These are phyloP conservation scores for Plantago rigida DNA, from an alignment of 305 asterid species.

Conservation along the genomic window DNA sequence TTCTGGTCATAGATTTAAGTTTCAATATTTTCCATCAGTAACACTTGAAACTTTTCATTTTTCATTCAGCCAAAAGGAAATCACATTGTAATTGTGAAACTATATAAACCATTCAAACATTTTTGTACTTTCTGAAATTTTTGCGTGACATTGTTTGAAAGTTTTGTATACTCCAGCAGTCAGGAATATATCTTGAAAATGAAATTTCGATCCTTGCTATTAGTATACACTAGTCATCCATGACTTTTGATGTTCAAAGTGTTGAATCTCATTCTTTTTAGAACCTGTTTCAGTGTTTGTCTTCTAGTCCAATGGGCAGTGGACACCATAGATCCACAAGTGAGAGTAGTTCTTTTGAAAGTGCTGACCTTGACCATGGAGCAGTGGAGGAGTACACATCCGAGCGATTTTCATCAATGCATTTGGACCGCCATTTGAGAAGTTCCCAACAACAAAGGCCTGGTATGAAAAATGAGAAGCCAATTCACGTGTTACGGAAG, in stretches of 20 bases:
- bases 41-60: background rate
- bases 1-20: too few relatives aligned
- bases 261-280: slow-evolving; percentile 8
- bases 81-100: too few relatives aligned
- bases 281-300: slow-evolving; percentile 51
- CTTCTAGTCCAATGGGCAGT: slow-evolving; percentile 81
- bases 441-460: slow-evolving; percentile 55
- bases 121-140: background rate
- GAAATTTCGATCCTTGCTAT: slow-evolving; percentile 1
- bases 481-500: slow-evolving; percentile 69
- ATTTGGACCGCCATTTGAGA: slow-evolving; percentile 60
- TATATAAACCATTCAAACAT: background rate
- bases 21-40: background rate
- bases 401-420: slow-evolving; percentile 56
- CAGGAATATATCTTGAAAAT: background rate
- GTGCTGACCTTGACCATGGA: slow-evolving; percentile 80
- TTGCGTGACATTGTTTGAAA: background rate
- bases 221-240: slow-evolving; percentile 7
- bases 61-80: background rate
- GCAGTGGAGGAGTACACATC: slow-evolving; percentile 72
- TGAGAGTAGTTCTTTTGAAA: slow-evolving; percentile 93
- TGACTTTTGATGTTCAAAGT: slow-evolving; percentile 21
- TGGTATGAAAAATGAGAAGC: slow-evolving; percentile 64
- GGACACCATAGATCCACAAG: slow-evolving; percentile 93
- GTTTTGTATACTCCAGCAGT: background rate